Evolutionary conservation across 208 protist species (phyloP), one percentile per base, ranked within the genome.

Genomic region (Naegleria gruberi): DNA sequence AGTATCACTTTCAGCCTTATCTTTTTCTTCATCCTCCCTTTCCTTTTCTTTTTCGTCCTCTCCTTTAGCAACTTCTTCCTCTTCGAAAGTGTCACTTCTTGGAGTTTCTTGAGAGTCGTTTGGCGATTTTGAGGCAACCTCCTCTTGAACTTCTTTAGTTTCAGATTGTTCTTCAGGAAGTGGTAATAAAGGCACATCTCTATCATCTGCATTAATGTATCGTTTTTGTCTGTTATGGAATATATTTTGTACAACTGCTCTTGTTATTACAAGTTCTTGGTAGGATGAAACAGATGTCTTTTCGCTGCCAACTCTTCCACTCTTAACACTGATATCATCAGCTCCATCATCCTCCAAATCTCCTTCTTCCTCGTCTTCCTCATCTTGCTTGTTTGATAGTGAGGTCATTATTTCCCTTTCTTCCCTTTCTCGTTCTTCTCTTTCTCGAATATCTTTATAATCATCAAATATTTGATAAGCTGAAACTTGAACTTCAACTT

Each of bases 381-480:
- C 26, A 0, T 30, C 30, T 4, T 55, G 23, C 30, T 87, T 30
- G 44, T 87, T 45, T 10, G 81, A 45, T 4, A 84, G 42, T 30
- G 23, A 40, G 3, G 83, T 44, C 10, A 87, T 87, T 41, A 87
- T 55, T 55, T 87, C 83, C 12, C 83, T 45, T 15, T 87, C 83
- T 37, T 87, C 83, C 55, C 44, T 87, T 87, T 87, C 43, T 87
- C 34, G 2, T 37, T 87, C 83, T 55, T 87, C 83, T 37, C 10
- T 45, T 55, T 45, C 83, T 87, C n/a, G 7, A 19, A 87, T 87
- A 6, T 55, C 34, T 55, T 87, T 5, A 55, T 55, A 55, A 42
- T 87, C 83, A 40, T 87, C 83, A 55, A 37, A 87, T 41, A 87
- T 87, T 41, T 87, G n/a, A 30, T 23, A 87, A n/a, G 12, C 83